Base-by-base conservation (phyloP, 140 eudicot genomes). In the Flaveria floridana region DNA sequence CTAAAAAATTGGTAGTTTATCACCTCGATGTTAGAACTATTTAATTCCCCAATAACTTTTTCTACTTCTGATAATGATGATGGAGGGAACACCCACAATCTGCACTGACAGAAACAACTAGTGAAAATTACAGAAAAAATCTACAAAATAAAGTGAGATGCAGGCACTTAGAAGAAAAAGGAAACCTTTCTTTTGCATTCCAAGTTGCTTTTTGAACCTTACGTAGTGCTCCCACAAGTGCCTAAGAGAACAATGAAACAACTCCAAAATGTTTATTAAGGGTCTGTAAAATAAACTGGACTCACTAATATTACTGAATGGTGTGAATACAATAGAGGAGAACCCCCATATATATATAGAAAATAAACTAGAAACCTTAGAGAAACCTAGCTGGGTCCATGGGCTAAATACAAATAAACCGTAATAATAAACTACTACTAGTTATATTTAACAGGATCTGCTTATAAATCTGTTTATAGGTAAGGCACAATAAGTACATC, bases 31-130 rank as follows among this genome's bases (percentile, higher is more conserved):
- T 84, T 84, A 48, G 75, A 66, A 72, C 75, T 72, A 68, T 85
- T 64, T 74, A 87, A 2, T 65, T 85, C 88, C 55, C 77, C 59
- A 6, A 95, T 81, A 69, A 82, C 52, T 72, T 88, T 87, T 82
- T 88, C 97, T 66, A 95, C 99, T 55, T 81, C 65, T 44, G 87
- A 72, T 56, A 95, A 73, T 62, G 92, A 91, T 48, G 89, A 84
- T 68, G 81, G 16, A 14, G 99, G 99, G 83, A 95, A 89, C 78
- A 82, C 75, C 99, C 99, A 95, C 79, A 94, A 77, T 83, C 99
- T 94, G 96, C 84, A 87, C n/a, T 44, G 37, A 61, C 56, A 73
- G 12, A 28, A 77, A 20, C n/a, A 67, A 72, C 14, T 20, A 50
- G 42, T n/a, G 34, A 53, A 37, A 11, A 28, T 21, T 52, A 37